Base-by-base conservation (phyloP, 257 asterid genomes). In the Solanum bulbocastanum region DNA sequence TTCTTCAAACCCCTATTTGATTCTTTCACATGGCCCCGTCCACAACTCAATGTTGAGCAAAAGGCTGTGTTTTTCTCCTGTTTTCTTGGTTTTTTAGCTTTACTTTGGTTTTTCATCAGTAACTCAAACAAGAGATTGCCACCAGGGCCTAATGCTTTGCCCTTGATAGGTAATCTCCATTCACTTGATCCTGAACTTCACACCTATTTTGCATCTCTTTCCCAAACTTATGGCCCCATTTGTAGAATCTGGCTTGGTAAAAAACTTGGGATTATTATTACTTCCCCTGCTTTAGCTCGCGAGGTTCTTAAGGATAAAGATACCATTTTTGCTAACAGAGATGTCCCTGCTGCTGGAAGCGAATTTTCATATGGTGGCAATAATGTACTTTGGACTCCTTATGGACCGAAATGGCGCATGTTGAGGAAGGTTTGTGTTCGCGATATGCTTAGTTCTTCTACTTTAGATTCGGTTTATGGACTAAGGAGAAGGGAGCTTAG, bases 391-490 rank as follows among this genome's bases (percentile, higher is more conserved):
- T 96, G 97, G 96, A 92, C 76, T 5, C 95, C 96, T 1, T 92
- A 94, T 75, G 98, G 98, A 3, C 91, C 96, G 0, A 94, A 93
- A 36, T 96, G 98, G 98, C 90, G 96, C 87, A 93, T 94, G 98
- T 82, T 96, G 87, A 87, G 98, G 89, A 94, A 90, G 71, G 90
- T 96, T 1, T 93, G 94, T 39, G 96, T 92, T 0, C 92, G 93
- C 1, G 96, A 93, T 44, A 94, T 95, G 97, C 95, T 96, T 3
- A 84, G 92, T 46, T 46, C 4, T 88, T 23, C 83, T 22, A 88
- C 92, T 40, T 68, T 96, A 42, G 98, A 94, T 15, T 91, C 96
- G 2, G 94, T 94, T 0, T 94, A 93, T 18, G 82, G 22, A 6
- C 89, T 94, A 25, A 83, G 98, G 90, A 89, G 94, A 3, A 36